Conservation (phyloP, 495 filamentous ascomycete species). For the Lasiosphaeriaceae sp. region DNA sequence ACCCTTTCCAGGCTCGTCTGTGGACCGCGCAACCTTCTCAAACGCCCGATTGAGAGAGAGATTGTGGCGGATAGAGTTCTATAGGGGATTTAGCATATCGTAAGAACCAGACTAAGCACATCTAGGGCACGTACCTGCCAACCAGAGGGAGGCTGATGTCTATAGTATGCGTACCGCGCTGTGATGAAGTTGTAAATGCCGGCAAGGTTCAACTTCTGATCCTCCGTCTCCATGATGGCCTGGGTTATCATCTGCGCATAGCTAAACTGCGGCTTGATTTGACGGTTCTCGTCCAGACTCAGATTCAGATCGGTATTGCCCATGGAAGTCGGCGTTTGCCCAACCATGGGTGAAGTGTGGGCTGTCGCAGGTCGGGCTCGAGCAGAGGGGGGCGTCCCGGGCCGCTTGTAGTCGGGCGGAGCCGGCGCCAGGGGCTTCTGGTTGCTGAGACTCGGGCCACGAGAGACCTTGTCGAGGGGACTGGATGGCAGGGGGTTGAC, state of each 20-base stretch:
- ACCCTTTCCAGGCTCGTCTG: conserved; percentile 94
- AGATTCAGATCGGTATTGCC: conserved; percentile 67
- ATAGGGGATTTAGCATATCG: not conserved
- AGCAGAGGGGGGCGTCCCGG: conserved; percentile 60
- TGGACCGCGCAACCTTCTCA: conserved; percentile 82
- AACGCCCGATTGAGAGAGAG: conserved; percentile 91
- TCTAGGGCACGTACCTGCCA: conserved; percentile 72
- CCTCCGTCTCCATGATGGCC: conserved; percentile 78
- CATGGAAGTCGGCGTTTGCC: conserved; percentile 41
- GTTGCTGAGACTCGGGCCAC: conserved; percentile 26
- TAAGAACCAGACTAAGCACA: not conserved
- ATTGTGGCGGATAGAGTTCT: conserved; percentile 97
- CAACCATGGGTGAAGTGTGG: conserved; percentile 41
- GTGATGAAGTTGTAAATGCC: conserved; percentile 92
- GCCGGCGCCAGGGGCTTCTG: conserved; percentile 63
- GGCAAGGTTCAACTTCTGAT: conserved; percentile 80
- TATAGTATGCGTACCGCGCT: conserved; percentile 84
- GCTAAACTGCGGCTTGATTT: conserved; percentile 91
- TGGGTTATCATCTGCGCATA: conserved; percentile 98
- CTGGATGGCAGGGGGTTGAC: conserved; percentile 17
- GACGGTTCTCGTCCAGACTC: conserved; percentile 72
- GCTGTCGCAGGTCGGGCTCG: conserved; percentile 32
- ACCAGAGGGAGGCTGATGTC: conserved; percentile 65
- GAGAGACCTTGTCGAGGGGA: conserved; percentile 20
- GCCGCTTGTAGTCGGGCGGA: conserved; percentile 64